Evolutionary conservation across 768 basidiomycete species (phyloP), one percentile per base, ranked within the genome.

Genomic region (Leccinum sublutescens): DNA sequence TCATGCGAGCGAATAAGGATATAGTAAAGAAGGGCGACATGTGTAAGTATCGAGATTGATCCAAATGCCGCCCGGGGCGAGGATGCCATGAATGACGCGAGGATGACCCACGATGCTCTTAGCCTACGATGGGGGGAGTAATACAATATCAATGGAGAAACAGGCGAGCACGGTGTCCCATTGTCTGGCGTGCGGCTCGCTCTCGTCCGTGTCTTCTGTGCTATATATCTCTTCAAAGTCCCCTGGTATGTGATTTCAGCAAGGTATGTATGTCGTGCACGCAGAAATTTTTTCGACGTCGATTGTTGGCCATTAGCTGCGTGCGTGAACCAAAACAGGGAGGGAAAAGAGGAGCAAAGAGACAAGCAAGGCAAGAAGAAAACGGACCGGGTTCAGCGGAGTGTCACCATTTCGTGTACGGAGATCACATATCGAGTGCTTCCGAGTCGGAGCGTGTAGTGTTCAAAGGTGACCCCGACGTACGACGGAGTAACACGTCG

Each of bases 181-280:
- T 64, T 84, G 73, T 11, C 89, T 92, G 2, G 82, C 76, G 54
- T 93, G 91, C 4, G 87, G 85, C 60, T 88, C 86, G 31, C 78
- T 75, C 12, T 80, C 77, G 33, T 81, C 75, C 45, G 77, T 74
- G 10, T 82, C 78, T 23, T 77, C 75, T 1, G 67, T 62, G 0
- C 91, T 91, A 68, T 96, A 98, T 17, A 96, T 86, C 66, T 95
- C 95, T 66, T 94, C 91, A 67, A 96, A 97, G 67, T 98, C 95
- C 33, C 94, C 93, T 84, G 68, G 57, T 64, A 10, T 64, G 14
- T 2, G 36, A 40, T 23, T 58, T 25, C 29, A 40, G 43, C 15
- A 23, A n/a, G 21, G 45, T 19, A 33, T 33, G 11, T 33, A 43
- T 12, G 36, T 48, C 11, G 15, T 31, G 21, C 54, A 33, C 25